Evolutionary conservation across 495 filamentous ascomycete species (phyloP), one percentile per base, ranked within the genome.

Genomic region (Xylaria bambusicola): DNA sequence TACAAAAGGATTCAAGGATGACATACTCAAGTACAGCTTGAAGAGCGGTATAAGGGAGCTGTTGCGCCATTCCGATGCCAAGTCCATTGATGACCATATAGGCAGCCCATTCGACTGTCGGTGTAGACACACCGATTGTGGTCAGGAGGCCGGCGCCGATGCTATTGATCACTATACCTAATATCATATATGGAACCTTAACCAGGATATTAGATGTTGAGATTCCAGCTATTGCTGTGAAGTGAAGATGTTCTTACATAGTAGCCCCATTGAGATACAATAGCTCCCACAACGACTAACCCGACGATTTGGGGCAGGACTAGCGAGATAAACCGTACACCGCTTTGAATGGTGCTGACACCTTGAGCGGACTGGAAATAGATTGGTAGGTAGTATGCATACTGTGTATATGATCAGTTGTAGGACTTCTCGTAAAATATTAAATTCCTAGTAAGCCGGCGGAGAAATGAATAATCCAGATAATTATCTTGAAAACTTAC

Each of bases 301-400:
- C 77, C 74, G 36, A 92, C 58, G 41, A 89, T 84, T 6, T 86
- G 77, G 7, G 75, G 69, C 21, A 93, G 77, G 33, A 95, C 81
- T 65, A 90, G 75, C 0, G 92, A 90, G 6, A 96, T 75, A 36
- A 85, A 41, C 2, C 56, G 33, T 6, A 45, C 35, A 20, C 56
- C 56, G 36, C 56, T 58, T n/a, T 58, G 7, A n/a, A 21, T 58
- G 13, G 56, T 51, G 1, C 33, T 26, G 3, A 31, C 35, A 2
- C 56, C 56, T 17, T 58, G 45, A 3, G 18, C 56, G 6, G 56
- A 50, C 18, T 58, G 56, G 35, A 58, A 58, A 35, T 12, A 51
- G 1, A 58, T 58, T 5, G 56, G 56, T 6, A 58, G 31, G 15
- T 58, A 58, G 46, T 58, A 58, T 1, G 6, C 56, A 26, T 58